Conservation (phyloP, 1,139 yeast genomes). For the Debaryomyces udenii region DNA sequence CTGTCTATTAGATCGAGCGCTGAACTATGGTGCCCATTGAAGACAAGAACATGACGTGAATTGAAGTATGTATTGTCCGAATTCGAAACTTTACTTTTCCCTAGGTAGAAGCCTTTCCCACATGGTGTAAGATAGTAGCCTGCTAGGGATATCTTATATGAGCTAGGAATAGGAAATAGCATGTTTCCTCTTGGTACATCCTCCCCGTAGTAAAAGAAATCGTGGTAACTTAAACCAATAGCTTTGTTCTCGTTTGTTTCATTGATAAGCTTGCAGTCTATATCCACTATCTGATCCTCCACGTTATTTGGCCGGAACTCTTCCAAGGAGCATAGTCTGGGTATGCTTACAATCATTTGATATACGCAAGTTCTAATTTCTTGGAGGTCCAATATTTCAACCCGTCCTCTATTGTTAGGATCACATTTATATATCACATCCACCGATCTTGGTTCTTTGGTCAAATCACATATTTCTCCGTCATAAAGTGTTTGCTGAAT, state of each 20-base stretch:
- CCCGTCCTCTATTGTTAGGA: slow-evolving; percentile 31
- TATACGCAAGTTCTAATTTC: slow-evolving; percentile 80
- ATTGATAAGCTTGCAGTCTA: slow-evolving; percentile 45
- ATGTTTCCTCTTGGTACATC: slow-evolving; percentile 10
- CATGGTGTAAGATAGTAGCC: slow-evolving; percentile 30
- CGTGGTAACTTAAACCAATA: slow-evolving; percentile 9
- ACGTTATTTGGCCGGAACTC: slow-evolving; percentile 47
- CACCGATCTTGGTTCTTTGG: slow-evolving; percentile 60
- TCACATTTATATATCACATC: slow-evolving; percentile 74
- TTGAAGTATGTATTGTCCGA: slow-evolving; percentile 22
- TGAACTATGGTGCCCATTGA: slow-evolving; percentile 22
- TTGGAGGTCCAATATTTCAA: slow-evolving; percentile 46
- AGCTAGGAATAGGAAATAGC: slow-evolving; percentile 24
- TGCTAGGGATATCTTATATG: slow-evolving; percentile 29
- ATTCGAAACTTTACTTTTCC: slow-evolving; percentile 17
- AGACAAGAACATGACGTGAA: slow-evolving; percentile 29
- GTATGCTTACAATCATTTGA: slow-evolving; percentile 59
- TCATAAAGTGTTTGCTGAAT: slow-evolving; percentile 55
- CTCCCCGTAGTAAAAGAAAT: slow-evolving; percentile 15
- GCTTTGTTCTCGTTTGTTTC: slow-evolving; percentile 16
- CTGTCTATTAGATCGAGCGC: slow-evolving; percentile 19
- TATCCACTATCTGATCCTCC: slow-evolving; percentile 40
- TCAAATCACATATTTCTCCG: slow-evolving; percentile 78
- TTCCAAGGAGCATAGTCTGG: slow-evolving; percentile 57
- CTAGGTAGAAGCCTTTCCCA: slow-evolving; percentile 38